Percentiles rank a stretch among this genome's conserved stretches.
Evolutionary conservation across 176 grass and related monocot genomes (phyloP).

Genomic region (Paspalum notatum): DNA sequence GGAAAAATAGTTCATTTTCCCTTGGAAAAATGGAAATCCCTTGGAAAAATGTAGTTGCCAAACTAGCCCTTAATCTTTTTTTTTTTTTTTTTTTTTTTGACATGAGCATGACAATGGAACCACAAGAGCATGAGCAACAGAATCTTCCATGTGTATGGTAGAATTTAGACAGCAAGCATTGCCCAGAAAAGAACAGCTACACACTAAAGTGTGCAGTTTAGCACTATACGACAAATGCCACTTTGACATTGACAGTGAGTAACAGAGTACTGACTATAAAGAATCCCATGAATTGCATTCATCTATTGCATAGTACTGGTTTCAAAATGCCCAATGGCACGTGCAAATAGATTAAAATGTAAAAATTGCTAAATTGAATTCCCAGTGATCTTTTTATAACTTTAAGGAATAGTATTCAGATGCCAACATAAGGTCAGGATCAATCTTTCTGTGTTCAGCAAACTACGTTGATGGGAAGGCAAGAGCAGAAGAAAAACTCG

Average conservation of each 20-base stretch:
- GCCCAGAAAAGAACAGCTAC: neutral
- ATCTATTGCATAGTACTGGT: slow-evolving; percentile 1
- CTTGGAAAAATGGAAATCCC: too few species aligned
- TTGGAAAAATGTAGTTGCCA: too few species aligned
- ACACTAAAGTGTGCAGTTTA: slow-evolving; percentile 6
- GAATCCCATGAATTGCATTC: neutral
- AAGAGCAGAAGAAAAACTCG: neutral
- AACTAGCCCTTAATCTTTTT: too few species aligned
- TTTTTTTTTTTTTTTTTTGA: neutral
- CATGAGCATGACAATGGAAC: slow-evolving; percentile 1
- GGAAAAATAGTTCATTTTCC: too few species aligned
- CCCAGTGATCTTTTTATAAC: neutral
- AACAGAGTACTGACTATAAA: neutral
- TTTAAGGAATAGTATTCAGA: slow-evolving; percentile 1
- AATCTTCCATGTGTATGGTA: neutral
- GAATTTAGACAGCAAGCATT: neutral
- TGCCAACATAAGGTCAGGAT: slow-evolving; percentile 12
- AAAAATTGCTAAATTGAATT: neutral
- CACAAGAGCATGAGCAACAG: neutral
- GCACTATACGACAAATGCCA: neutral
- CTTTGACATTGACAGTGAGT: neutral
- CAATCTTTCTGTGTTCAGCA: neutral
- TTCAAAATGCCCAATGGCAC: neutral
- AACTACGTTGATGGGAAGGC: neutral
- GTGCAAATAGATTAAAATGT: neutral